Conservation (phyloP, 371 early-diverging fungal genomes). For the Smittium culicis region DNA sequence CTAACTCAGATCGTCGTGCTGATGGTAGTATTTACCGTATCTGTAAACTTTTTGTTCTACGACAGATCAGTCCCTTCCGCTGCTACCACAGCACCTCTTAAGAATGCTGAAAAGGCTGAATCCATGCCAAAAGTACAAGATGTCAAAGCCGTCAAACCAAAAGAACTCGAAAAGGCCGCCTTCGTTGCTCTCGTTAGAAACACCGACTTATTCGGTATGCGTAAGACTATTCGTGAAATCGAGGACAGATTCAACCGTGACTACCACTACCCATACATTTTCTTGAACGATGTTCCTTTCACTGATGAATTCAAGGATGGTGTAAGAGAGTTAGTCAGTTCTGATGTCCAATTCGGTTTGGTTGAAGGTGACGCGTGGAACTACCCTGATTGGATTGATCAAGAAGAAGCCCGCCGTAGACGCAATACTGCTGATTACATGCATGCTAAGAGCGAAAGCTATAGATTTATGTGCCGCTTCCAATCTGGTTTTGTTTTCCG, state of each 20-base stretch:
- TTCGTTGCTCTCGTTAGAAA: slow-evolving; percentile 64
- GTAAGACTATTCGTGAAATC: slow-evolving; percentile 51
- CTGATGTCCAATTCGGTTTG: slow-evolving; percentile 37
- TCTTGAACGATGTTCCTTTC: slow-evolving; percentile 73
- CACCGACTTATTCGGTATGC: slow-evolving; percentile 52
- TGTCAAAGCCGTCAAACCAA: neutral
- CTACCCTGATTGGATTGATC: slow-evolving; percentile 66
- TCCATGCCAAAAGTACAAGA: no score
- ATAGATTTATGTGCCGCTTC: slow-evolving; percentile 88
- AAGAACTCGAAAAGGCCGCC: slow-evolving; percentile 31
- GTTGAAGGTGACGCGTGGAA: slow-evolving; percentile 63
- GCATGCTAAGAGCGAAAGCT: slow-evolving; percentile 41
- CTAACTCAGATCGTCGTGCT: neutral
- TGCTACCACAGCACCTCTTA: neutral
- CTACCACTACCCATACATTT: slow-evolving; percentile 86
- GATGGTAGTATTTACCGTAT: neutral
- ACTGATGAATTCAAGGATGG: slow-evolving; percentile 56
- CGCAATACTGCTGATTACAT: neutral
- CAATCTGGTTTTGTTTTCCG: slow-evolving; percentile 74
- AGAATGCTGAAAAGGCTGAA: no score
- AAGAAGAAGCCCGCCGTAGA: slow-evolving; percentile 3
- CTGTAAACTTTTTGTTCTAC: neutral
- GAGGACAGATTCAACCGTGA: slow-evolving; percentile 75
- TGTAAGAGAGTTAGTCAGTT: slow-evolving; percentile 42
- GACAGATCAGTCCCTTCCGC: neutral